Evolutionary conservation across 2,329 filamentous ascomycete genomes (phyloP).

Genomic region (Arthrocladium fulminans): DNA sequence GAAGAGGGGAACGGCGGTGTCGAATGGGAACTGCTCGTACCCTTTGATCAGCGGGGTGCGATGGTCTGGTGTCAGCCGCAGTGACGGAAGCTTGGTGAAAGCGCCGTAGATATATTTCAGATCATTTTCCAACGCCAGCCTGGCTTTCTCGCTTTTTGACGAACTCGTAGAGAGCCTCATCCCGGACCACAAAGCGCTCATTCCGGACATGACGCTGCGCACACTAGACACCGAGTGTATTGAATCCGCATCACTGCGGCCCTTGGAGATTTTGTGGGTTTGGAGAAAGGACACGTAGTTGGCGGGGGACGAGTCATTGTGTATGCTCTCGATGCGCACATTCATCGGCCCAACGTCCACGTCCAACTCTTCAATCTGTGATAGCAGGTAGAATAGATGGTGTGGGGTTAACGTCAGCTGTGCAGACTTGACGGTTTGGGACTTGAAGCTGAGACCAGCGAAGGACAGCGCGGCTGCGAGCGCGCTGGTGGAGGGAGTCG

Average conservation of each 20-base stretch:
- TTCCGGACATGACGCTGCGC: constrained; percentile 92
- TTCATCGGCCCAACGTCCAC: constrained; percentile 95
- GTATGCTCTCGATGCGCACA: constrained; percentile 85
- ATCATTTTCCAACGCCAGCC: constrained; percentile 73
- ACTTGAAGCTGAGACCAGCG: constrained; percentile 74
- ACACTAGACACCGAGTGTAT: constrained; percentile 95
- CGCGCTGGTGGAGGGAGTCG: constrained; percentile 50
- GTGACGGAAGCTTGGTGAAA: constrained; percentile 93
- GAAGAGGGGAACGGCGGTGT: constrained; percentile 91
- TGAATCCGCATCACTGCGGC: constrained; percentile 76
- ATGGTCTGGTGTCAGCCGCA: constrained; percentile 85
- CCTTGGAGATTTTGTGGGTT: constrained; percentile 64
- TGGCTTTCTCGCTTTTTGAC: constrained; percentile 81
- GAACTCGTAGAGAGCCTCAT: constrained; percentile 71
- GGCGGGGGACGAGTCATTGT: constrained; percentile 73
- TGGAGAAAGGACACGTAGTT: constrained; percentile 90
- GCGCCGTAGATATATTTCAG: constrained; percentile 95
- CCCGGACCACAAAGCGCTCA: constrained; percentile 86
- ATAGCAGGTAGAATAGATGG: constrained; percentile 92
- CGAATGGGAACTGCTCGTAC: constrained; percentile 96
- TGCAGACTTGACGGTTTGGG: constrained; percentile 74
- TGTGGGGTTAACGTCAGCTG: constrained; percentile 91
- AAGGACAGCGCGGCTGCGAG: constrained; percentile 81
- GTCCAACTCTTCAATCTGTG: constrained; percentile 84
- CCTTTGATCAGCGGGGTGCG: constrained; percentile 81